A percentile compares a stretch with the other conserved stretches of the same genome.
These are phyloP conservation scores for Zygotorulaspora florentina DNA, from an alignment of 805 yeast genomes.

Conservation along the genomic window DNA sequence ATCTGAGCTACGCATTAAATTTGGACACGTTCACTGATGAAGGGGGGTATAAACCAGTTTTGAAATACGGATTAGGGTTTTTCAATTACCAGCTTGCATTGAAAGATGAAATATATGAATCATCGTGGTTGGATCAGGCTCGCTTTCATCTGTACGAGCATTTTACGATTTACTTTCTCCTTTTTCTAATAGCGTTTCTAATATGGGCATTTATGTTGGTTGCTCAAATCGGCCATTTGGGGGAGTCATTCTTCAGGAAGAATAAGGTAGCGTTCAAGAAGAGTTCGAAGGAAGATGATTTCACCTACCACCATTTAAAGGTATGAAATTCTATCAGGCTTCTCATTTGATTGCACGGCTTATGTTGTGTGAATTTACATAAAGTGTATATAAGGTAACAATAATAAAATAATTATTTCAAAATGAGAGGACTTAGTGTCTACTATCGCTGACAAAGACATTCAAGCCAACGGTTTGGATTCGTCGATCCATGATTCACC, in stretches of 20 bases:
- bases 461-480: constrained; percentile 17
- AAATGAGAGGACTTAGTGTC: background rate
- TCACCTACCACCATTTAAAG: constrained; percentile 23
- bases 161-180: constrained; percentile 20
- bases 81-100: constrained; percentile 30
- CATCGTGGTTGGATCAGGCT: constrained; percentile 16
- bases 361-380: background rate
- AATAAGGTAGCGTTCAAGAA: constrained; percentile 11
- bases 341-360: background rate
- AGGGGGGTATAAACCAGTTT: constrained; percentile 32
- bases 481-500: constrained; percentile 30
- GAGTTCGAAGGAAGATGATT: constrained; percentile 18
- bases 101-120: constrained; percentile 23
- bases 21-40: constrained; percentile 27
- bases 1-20: constrained; percentile 27
- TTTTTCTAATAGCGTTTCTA: constrained; percentile 15
- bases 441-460: background rate
- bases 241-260: constrained; percentile 9
- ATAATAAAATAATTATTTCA: background rate
- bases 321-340: constrained; percentile 5
- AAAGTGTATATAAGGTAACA: background rate
- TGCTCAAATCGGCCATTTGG: constrained; percentile 9
- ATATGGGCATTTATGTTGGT: constrained; percentile 18
- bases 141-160: constrained; percentile 27
- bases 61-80: constrained; percentile 33